Percentiles rank a stretch among this genome's conserved stretches.
Conservation (phyloP, 495 filamentous ascomycete genomes). For the Ascodesmis nigricans region DNA sequence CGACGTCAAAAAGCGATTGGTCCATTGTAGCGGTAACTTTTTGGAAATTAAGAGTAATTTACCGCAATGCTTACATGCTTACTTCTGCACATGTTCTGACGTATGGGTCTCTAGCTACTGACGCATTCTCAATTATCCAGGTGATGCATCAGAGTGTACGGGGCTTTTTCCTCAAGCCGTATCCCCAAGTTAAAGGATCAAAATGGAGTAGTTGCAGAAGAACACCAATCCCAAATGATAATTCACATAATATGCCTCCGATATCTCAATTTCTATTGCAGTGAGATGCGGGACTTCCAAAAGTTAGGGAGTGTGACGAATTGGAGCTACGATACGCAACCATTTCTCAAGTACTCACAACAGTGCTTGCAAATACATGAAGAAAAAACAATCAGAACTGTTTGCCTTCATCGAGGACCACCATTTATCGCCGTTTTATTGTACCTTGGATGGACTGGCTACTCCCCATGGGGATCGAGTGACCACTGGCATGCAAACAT, state of each 20-base stretch:
- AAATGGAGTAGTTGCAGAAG: neutral
- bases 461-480: neutral
- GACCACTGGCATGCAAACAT: neutral
- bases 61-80: neutral
- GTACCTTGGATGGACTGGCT: neutral
- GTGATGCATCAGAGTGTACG: slow-evolving; percentile 4
- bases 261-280: neutral
- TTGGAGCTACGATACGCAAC: neutral
- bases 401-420: neutral
- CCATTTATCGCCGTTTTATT: neutral
- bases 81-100: neutral
- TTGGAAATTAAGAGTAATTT: neutral
- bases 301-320: neutral
- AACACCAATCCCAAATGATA: neutral
- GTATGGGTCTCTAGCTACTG: neutral
- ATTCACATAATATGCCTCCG: neutral
- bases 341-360: slow-evolving; percentile 3
- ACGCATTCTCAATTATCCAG: neutral
- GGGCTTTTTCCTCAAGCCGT: slow-evolving; percentile 1
- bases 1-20: slow-evolving; percentile 1
- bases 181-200: neutral
- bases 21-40: slow-evolving; percentile 1
- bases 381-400: neutral
- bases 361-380: neutral
- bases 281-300: neutral